phyloP scores from a whole-genome alignment of 441 rosid species.

The Sinapis alba region DNA sequence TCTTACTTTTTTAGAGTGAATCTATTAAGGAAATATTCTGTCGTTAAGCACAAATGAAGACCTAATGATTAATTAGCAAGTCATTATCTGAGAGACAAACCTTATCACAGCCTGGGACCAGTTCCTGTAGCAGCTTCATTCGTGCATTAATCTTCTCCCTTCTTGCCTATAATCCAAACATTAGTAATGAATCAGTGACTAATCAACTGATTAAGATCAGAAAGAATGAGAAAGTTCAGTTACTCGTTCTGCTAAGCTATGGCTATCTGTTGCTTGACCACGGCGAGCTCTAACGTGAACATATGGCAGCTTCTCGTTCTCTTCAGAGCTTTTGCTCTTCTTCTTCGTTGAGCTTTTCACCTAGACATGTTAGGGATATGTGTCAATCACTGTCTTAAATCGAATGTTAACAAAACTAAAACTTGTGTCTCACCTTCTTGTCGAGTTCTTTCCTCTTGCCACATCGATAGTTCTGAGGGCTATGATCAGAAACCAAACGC shows the following conservation, averaged over 20 bases:
- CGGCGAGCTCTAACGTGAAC: conserved; percentile 99
- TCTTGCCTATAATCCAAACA: conserved; percentile 48
- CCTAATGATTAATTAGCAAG: conserved; percentile 46
- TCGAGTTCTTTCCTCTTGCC: conserved; percentile 81
- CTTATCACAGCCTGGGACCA: conserved; percentile 75
- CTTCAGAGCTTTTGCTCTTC: conserved; percentile 72
- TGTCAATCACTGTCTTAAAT: neutral
- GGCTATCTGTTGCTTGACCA: conserved; percentile 98
- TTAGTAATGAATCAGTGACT: conserved; percentile 32
- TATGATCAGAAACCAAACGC: conserved; percentile 53
- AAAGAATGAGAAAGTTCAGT: conserved; percentile 11
- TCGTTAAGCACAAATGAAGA: conserved; percentile 38
- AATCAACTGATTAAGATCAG: conserved; percentile 18
- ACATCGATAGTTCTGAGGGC: conserved; percentile 36
- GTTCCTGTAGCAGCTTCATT: conserved; percentile 71
- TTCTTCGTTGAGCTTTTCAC: conserved; percentile 81
- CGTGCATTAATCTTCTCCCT: conserved; percentile 71
- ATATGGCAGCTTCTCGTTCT: conserved; percentile 79
- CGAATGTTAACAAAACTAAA: neutral
- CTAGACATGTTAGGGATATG: conserved; percentile 34
- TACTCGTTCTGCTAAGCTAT: conserved; percentile 99
- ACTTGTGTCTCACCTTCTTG: conserved; percentile 56
- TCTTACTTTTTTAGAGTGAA: conserved; percentile 26
- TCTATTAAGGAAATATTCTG: conserved; percentile 34
- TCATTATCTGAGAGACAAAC: conserved; percentile 31